Conservation (phyloP, 2,329 filamentous ascomycete species). For the Colletotrichum destructivum region DNA sequence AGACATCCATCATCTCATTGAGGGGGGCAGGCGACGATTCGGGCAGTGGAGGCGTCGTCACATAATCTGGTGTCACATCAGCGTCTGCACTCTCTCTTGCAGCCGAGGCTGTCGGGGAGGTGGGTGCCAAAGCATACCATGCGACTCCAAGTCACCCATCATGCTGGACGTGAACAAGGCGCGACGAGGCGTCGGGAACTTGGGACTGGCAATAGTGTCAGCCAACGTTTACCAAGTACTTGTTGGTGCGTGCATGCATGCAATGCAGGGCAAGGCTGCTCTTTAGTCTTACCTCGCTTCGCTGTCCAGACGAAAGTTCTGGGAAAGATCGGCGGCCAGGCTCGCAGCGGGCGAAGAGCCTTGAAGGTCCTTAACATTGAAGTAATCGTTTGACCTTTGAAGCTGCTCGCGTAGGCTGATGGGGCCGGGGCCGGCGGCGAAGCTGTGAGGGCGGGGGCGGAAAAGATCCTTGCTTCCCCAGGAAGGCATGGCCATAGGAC, state of each 20-base stretch:
- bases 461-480: conserved; percentile 72
- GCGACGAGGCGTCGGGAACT: conserved; percentile 85
- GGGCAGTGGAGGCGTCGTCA: conserved; percentile 86
- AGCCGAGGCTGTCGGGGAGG: conserved; percentile 38
- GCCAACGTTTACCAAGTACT: conserved; percentile 2
- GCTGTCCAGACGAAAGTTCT: conserved; percentile 95
- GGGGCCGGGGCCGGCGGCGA: conserved; percentile 71
- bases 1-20: conserved; percentile 91
- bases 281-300: conserved; percentile 78
- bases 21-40: conserved; percentile 84
- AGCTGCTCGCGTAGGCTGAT: conserved; percentile 87
- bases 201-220: conserved; percentile 71
- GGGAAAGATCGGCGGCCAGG: conserved; percentile 92
- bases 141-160: conserved; percentile 70
- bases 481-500: conserved; percentile 71
- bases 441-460: conserved; percentile 62
- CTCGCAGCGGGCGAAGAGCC: conserved; percentile 93
- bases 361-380: conserved; percentile 81
- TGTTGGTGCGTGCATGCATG: conserved; percentile 14
- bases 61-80: conserved; percentile 69
- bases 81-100: conserved; percentile 3
- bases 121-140: conserved; percentile 66
- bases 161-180: conserved; percentile 85
- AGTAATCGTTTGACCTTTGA: conserved; percentile 80
- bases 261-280: not conserved